These are phyloP conservation scores for Boletellus emodensis DNA, from an alignment of 768 basidiomycete genomes.

Conservation along the genomic window DNA sequence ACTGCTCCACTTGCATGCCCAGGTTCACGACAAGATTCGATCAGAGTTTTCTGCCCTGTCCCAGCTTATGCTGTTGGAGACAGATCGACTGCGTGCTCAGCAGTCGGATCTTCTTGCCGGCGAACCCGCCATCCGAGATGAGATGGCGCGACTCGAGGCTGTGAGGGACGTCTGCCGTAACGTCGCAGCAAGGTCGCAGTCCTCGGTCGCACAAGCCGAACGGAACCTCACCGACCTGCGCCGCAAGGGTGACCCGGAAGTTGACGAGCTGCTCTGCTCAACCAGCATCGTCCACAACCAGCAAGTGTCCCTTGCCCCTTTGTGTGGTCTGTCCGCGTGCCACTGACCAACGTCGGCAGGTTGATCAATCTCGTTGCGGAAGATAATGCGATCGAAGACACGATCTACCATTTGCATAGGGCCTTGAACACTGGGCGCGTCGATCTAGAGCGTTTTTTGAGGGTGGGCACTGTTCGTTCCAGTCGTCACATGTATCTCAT, in stretches of 20 bases:
- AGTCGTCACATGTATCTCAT: conserved; percentile 14
- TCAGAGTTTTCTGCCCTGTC: conserved; percentile 70
- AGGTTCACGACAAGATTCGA: conserved; percentile 70
- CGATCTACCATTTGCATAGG: conserved; percentile 93
- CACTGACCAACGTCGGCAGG: conserved; percentile 43
- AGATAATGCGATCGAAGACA: conserved; percentile 97
- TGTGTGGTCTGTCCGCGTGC: not conserved
- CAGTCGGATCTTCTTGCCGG: conserved; percentile 84
- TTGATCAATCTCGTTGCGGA: conserved; percentile 97
- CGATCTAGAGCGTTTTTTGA: conserved; percentile 91
- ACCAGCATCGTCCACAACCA: conserved; percentile 97
- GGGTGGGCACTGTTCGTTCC: conserved; percentile 50
- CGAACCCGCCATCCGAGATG: conserved; percentile 91
- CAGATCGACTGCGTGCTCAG: conserved; percentile 74
- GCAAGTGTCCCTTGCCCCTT: conserved; percentile 38
- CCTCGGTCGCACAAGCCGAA: conserved; percentile 64
- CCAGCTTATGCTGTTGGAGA: conserved; percentile 58
- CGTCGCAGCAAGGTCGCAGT: conserved; percentile 65
- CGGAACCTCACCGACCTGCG: conserved; percentile 72
- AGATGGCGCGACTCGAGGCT: conserved; percentile 91
- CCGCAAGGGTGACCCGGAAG: conserved; percentile 83
- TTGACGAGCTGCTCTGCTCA: conserved; percentile 95
- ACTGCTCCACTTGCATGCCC: conserved; percentile 72
- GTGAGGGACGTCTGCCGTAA: conserved; percentile 86
- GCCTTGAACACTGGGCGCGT: conserved; percentile 88